Conservation (phyloP, 257 asterid genomes). For the Catharanthus roseus region DNA sequence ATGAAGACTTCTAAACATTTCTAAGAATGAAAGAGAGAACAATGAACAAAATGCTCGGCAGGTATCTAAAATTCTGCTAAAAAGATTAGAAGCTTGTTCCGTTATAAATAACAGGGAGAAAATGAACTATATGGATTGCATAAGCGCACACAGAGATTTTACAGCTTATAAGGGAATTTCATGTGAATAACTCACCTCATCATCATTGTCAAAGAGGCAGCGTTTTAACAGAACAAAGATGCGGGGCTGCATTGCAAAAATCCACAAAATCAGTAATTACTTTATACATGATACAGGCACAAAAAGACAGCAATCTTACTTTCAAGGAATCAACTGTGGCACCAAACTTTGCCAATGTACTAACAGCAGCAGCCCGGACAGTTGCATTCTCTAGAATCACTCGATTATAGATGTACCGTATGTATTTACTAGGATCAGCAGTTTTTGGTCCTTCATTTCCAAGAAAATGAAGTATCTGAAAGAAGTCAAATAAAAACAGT, state of each 20-base stretch:
- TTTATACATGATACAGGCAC: not conserved
- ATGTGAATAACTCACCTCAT: conserved; percentile 58
- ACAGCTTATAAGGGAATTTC: not conserved
- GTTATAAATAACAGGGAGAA: not conserved
- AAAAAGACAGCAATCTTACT: conserved; percentile 36
- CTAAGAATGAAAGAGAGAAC: not conserved
- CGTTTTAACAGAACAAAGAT: conserved; percentile 71
- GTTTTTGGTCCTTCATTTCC: conserved; percentile 98
- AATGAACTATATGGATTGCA: not conserved
- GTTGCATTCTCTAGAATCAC: conserved; percentile 94
- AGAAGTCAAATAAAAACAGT: conserved; percentile 13
- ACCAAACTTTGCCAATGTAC: conserved; percentile 91
- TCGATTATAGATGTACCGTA: conserved; percentile 81
- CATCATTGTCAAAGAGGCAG: conserved; percentile 85
- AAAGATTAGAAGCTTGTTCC: not conserved
- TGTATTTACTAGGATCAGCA: conserved; percentile 85
- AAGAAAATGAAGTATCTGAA: conserved; percentile 86
- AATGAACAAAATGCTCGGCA: not conserved
- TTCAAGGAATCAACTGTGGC: conserved; percentile 80
- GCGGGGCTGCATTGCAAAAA: conserved; percentile 71
- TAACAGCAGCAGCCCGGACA: conserved; percentile 92
- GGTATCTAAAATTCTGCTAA: not conserved
- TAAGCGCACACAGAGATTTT: not conserved
- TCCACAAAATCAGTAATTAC: conserved; percentile 21
- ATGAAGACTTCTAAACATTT: not conserved